Evolutionary conservation across 2,329 filamentous ascomycete species (phyloP).

Genomic region (Penicillium olsonii): DNA sequence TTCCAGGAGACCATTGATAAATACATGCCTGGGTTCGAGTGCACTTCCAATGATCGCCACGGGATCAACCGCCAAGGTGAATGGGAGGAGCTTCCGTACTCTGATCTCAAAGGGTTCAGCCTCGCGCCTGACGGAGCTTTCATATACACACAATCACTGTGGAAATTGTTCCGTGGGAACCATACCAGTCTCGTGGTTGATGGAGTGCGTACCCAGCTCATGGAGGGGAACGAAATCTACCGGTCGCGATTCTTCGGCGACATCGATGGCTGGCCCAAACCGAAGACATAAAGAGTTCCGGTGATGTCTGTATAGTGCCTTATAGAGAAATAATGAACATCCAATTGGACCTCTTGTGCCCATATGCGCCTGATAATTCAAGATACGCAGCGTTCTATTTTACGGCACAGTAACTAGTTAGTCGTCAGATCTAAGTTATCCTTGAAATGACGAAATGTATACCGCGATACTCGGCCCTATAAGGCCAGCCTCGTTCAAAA

Average conservation of each 20-base stretch:
- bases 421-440: not conserved
- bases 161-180: constrained; percentile 19
- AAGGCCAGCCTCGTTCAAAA: not conserved
- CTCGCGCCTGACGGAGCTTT: constrained; percentile 26
- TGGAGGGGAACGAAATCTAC: constrained; percentile 27
- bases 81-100: constrained; percentile 22
- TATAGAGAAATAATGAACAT: not conserved
- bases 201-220: constrained; percentile 20
- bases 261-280: constrained; percentile 29
- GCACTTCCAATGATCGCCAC: constrained; percentile 24
- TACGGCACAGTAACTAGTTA: too few relatives aligned
- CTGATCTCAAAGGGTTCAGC: constrained; percentile 27
- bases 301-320: not conserved
- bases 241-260: constrained; percentile 28
- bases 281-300: constrained; percentile 5
- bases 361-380: not conserved
- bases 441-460: not conserved
- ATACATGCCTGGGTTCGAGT: constrained; percentile 27
- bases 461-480: not conserved
- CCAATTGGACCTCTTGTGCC: not conserved
- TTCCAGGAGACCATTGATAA: constrained; percentile 17
- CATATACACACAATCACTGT: constrained; percentile 27
- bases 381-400: too few relatives aligned
- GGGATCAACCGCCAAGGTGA: constrained; percentile 19
- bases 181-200: constrained; percentile 25